Conservation (phyloP, 257 asterid genomes). For the Petunia secreta region DNA sequence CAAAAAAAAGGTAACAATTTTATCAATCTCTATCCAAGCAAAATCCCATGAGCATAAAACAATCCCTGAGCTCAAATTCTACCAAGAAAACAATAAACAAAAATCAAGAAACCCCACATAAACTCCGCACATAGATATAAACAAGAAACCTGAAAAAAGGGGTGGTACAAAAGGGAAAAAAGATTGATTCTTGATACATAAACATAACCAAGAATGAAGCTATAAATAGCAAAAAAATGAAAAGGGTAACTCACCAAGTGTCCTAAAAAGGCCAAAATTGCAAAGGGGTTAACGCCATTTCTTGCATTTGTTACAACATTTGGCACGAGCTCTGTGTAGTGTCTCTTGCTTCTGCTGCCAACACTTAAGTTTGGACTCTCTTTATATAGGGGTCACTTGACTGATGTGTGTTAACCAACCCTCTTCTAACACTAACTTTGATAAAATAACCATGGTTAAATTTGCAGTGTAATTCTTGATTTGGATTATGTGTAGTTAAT, state of each 20-base stretch:
- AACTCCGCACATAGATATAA: neutral
- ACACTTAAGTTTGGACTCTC: slow-evolving; percentile 11
- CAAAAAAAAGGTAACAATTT: neutral
- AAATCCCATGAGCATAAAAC: neutral
- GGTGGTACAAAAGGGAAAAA: neutral
- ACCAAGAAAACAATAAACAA: neutral
- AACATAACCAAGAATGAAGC: neutral
- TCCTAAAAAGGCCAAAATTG: neutral
- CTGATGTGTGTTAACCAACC: slow-evolving; percentile 4
- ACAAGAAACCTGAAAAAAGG: slow-evolving; percentile 1
- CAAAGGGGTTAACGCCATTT: neutral
- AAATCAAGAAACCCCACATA: neutral
- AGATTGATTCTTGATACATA: too few species aligned
- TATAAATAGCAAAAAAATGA: slow-evolving; percentile 1
- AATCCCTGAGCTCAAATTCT: neutral
- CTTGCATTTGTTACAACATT: neutral
- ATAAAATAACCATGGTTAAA: neutral
- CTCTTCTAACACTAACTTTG: neutral
- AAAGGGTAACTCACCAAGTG: neutral
- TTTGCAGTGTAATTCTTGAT: neutral
- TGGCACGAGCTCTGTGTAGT: neutral
- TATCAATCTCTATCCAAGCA: too few species aligned
- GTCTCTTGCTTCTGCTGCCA: neutral
- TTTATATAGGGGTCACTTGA: slow-evolving; percentile 18
- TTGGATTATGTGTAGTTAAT: neutral